Evolutionary conservation across 192 early-diverging fungal genomes (phyloP), one percentile per base, ranked within the genome.

Genomic region (Chytriomyces confervae): DNA sequence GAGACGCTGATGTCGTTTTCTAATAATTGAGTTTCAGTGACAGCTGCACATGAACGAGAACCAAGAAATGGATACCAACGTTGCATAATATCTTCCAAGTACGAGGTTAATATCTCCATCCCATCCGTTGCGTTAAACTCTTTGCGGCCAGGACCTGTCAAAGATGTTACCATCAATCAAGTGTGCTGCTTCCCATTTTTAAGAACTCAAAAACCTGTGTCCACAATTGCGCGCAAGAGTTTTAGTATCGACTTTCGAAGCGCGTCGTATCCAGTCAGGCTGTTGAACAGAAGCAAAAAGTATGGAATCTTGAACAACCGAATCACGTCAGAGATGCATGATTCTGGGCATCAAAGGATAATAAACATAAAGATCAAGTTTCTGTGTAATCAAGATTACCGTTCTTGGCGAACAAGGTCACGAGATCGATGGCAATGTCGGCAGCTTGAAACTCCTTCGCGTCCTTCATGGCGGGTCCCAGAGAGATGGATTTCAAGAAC

Each of bases 121-220:
- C 86, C 84, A 66, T 84, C 80, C 24, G 75, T 69, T 36, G 48
- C 50, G 44, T 79, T 75, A 74, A 87, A 87, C 13, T 71, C 77
- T 63, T 84, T 76, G 44, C 77, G 65, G 7, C 84, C 86, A 8
- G 78, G 62, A 23, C 45, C 74, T 76, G 47, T 9, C 49, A 65
- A n/a, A 70, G 9, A 23, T 43, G 18, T 69, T 48, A 44, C 27
- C 1, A 71, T 36, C 36, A 36, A 36, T 36, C 36, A 36, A 36
- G 36, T 1, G 36, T 36, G 36, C 36, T 36, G 57, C 3, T 4
- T 62, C 10, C 36, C 36, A 47, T 4, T 5, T 62, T 43, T 36
- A 48, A 48, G 9, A 69, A 44, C 62, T 23, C 20, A 6, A 53
- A 68, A 36, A 80, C 83, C 73, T 46, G 84, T 85, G 61, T 85